These are phyloP conservation scores for Cytospora mali DNA, from an alignment of 2,329 filamentous ascomycete species.

Conservation along the genomic window DNA sequence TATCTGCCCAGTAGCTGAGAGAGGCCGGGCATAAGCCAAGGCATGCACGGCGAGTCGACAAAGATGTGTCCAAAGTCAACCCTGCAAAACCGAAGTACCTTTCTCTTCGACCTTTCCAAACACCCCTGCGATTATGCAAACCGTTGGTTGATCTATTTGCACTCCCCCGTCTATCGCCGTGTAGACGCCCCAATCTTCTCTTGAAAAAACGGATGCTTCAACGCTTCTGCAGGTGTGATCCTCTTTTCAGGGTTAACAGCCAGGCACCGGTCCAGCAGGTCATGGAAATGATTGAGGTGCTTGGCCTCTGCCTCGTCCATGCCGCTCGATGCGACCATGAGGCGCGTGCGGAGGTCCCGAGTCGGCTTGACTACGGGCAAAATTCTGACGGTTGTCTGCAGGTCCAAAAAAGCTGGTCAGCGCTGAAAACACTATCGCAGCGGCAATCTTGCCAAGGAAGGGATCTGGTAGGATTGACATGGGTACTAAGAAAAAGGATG, in stretches of 20 bases:
- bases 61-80: not conserved
- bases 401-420: constrained; percentile 29
- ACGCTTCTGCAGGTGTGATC: constrained; percentile 81
- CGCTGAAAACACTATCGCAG: constrained; percentile 1
- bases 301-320: constrained; percentile 74
- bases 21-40: not conserved
- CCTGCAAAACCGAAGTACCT: not conserved
- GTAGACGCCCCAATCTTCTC: constrained; percentile 39
- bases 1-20: not conserved
- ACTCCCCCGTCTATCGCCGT: constrained; percentile 15
- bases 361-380: constrained; percentile 74
- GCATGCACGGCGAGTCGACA: not conserved
- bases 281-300: constrained; percentile 81
- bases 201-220: constrained; percentile 85
- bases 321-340: constrained; percentile 72
- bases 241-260: constrained; percentile 91
- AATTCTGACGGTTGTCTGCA: constrained; percentile 67
- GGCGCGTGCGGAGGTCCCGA: constrained; percentile 77
- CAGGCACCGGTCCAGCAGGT: constrained; percentile 86
- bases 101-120: not conserved
- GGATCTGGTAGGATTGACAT: constrained; percentile 14
- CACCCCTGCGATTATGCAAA: not conserved
- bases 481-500: constrained; percentile 21
- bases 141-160: not conserved
- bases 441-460: constrained; percentile 9